Base-by-base conservation (phyloP, 179 eudicot genomes). In the Dionaea muscipula region DNA sequence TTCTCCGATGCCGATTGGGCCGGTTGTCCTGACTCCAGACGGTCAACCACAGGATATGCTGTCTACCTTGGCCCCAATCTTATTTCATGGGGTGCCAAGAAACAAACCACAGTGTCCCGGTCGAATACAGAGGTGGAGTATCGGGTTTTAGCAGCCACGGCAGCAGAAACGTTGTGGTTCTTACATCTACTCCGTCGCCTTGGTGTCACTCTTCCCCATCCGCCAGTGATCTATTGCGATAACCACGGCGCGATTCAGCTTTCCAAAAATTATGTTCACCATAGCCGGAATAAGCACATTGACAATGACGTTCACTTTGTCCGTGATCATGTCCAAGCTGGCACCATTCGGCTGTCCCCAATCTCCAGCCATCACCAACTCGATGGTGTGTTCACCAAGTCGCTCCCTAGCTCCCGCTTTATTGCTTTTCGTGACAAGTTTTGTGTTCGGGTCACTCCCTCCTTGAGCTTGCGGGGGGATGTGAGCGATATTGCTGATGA, bases 1-100 rank as follows among this genome's bases (percentile, higher is more conserved):
- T 53, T 1, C n/a, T 53, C 41, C 2, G 43, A 53, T 53, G 57
- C 57, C 7, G 19, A 36, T 19, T 53, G n/a, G 57, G 47, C 3
- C 17, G 45, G 46, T 6, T 35, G 57, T n/a, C 57, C 44, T 1
- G 9, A 53, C 11, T 6, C 45, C 11, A 5, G 20, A 10, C 24
- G 26, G 13, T 53, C 45, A 0, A 37, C 28, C 0, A 31, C 44
- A 17, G 45, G 28, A 1, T 53, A 35, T 22, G 35, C 24, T 35
- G 26, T 36, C 0, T 53, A 33, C 19, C 26, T 53, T 7, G 57
- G 45, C 11, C 26, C 20, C 27, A 53, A 53, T 18, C 1, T 53
- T 4, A 19, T 53, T 1, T 53, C 45, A 18, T 53, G 45, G 45
- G 12, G 43, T 2, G 35, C 57, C n/a, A 53, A 53, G 8, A 14